Evolutionary conservation across 768 basidiomycete species (phyloP), one percentile per base, ranked within the genome.

Genomic region (Tricholomella constricta): DNA sequence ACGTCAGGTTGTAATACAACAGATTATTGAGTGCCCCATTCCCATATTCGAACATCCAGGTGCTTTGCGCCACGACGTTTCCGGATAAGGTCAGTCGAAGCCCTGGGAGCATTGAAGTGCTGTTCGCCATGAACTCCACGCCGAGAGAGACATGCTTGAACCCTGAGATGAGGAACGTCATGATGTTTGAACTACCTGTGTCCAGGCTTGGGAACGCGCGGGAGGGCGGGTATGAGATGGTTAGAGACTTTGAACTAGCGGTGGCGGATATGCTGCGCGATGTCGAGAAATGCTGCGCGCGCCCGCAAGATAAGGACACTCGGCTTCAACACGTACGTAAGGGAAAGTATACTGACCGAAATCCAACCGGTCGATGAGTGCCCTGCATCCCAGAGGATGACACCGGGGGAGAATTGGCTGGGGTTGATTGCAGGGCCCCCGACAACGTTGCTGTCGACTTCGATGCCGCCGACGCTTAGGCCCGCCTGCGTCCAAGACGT

Each of bases 1-100:
- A 68, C 15, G 68, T 69, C 37, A 69, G 47, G 48, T 67, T 69
- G 38, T 69, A 69, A 43, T 64, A 68, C 27, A 35, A 19, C 32
- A 68, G 29, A 37, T 63, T 58, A 40, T 66, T 65, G 29, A 69
- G 48, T 35, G 51, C 45, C 19, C 55, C 61, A 19, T 34, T 41
- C 1, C 63, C 65, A 48, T 66, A 69, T 6, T 55, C 35, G 23
- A 69, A 45, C 6, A 58, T 35, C 19, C 65, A 36, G 2, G 36
- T 35, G 2, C 63, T 63, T 9, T 25, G 11, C 3, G 20, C 47
- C n/a, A 56, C 50, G 4, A 62, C 59, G 45, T 58, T 70, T 12
- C 65, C 66, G 4, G 58, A 58, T 19, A 66, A 23, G 15, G 12
- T 52, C 15, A 66, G 36, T 14, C 56, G 52, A 34, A 66, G 52